Percentiles rank a stretch among this genome's conserved stretches.
Conservation (phyloP, 352 stramenopile species). For the Pelagophyceae sp. region DNA sequence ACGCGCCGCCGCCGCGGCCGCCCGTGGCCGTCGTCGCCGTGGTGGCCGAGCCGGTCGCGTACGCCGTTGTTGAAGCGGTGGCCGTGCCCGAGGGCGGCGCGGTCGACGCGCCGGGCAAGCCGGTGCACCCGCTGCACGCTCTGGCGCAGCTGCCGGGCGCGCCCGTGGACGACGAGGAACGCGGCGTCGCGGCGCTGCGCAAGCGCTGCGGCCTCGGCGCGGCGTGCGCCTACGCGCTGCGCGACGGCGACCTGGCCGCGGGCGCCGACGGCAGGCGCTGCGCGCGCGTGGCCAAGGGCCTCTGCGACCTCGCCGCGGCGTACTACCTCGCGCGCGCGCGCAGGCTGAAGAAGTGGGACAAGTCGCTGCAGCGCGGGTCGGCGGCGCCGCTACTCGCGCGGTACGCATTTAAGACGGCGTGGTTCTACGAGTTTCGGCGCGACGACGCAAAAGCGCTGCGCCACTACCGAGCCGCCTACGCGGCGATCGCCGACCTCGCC, state of each 20-base stretch:
- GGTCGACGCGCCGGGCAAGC: no score
- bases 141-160: not conserved
- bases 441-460: not conserved
- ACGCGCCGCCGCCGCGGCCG: no score
- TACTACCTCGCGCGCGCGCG: not conserved
- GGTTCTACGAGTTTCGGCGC: not conserved
- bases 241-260: not conserved
- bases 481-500: not conserved
- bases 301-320: not conserved
- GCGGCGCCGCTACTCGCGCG: not conserved
- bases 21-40: no score
- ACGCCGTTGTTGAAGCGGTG: no score
- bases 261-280: not conserved
- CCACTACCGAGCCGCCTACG: not conserved
- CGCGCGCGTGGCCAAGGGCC: not conserved
- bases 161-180: not conserved
- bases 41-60: no score
- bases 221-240: not conserved
- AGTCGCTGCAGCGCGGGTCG: not conserved
- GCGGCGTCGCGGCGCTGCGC: not conserved
- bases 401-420: conserved; percentile 5
- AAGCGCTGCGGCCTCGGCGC: not conserved
- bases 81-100: no score
- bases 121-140: no score
- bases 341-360: conserved; percentile 4